These are phyloP conservation scores for Keithomyces neogunnii DNA, from an alignment of 2,329 filamentous ascomycete species.

Conservation along the genomic window DNA sequence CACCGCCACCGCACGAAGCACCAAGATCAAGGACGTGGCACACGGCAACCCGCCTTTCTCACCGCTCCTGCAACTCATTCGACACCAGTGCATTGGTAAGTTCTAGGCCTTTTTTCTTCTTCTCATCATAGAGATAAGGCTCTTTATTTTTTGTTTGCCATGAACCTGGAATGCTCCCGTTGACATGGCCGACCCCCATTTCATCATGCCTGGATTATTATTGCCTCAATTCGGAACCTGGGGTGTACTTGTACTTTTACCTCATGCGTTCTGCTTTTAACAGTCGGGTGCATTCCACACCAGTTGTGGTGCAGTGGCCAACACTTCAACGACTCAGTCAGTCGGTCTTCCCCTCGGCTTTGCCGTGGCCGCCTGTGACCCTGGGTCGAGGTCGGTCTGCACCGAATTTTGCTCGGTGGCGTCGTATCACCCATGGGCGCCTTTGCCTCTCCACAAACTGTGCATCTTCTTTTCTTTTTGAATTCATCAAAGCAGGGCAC, in stretches of 20 bases:
- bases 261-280: not conserved
- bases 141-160: no score
- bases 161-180: not conserved
- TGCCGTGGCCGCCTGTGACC: not conserved
- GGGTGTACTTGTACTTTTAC: not conserved
- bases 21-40: not conserved
- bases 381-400: conserved; percentile 1
- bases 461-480: not conserved
- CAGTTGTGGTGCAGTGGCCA: not conserved
- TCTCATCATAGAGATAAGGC: no score
- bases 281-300: not conserved
- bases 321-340: not conserved
- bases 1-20: conserved; percentile 1
- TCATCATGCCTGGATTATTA: not conserved
- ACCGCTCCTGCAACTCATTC: conserved; percentile 1
- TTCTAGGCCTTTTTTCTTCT: no score
- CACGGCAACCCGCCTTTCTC: not conserved
- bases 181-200: not conserved
- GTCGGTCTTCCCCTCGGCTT: not conserved
- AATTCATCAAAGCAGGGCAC: not conserved
- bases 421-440: conserved; percentile 5
- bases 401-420: conserved; percentile 12
- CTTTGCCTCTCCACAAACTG: conserved; percentile 1
- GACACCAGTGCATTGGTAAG: conserved; percentile 1
- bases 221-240: no score